Conservation (phyloP, 1,284 basidiomycete species). For the Ustilago tritici region DNA sequence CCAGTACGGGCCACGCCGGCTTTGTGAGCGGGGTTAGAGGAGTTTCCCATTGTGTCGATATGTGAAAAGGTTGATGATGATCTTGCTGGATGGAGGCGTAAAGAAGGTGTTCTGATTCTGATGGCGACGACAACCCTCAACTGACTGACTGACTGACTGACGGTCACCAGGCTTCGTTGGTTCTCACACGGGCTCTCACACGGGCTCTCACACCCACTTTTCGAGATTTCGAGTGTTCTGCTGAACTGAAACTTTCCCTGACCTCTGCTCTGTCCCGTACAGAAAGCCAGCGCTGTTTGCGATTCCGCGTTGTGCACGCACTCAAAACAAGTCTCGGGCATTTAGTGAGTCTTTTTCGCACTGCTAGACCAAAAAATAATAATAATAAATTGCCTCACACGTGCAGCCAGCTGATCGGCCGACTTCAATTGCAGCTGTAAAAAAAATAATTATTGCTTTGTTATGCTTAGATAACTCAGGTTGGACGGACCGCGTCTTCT, state of each 20-base stretch:
- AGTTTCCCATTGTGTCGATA: constrained; percentile 63
- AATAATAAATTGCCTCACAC: background rate
- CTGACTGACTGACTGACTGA: background rate
- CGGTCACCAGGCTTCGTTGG: background rate
- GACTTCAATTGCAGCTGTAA: background rate
- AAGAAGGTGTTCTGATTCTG: constrained; percentile 18
- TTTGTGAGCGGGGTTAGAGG: constrained; percentile 68
- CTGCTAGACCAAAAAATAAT: too few species aligned
- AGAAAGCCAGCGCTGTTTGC: too few species aligned
- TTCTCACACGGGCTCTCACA: background rate
- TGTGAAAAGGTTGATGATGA: constrained; percentile 48
- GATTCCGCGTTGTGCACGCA: too few species aligned
- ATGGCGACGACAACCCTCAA: constrained; percentile 34
- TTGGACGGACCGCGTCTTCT: background rate
- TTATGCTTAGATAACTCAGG: constrained; percentile 8
- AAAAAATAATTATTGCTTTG: background rate
- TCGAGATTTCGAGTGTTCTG: too few species aligned
- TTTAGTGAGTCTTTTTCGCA: too few species aligned
- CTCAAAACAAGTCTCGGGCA: too few species aligned
- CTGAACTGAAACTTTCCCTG: too few species aligned
- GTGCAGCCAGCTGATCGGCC: background rate
- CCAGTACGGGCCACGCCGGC: constrained; percentile 65
- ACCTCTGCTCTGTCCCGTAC: too few species aligned
- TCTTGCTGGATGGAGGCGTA: constrained; percentile 51
- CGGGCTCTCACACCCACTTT: too few species aligned